Evolutionary conservation across 208 protist species (phyloP), one percentile per base, ranked within the genome.

Genomic region (Leishmania guyanensis): DNA sequence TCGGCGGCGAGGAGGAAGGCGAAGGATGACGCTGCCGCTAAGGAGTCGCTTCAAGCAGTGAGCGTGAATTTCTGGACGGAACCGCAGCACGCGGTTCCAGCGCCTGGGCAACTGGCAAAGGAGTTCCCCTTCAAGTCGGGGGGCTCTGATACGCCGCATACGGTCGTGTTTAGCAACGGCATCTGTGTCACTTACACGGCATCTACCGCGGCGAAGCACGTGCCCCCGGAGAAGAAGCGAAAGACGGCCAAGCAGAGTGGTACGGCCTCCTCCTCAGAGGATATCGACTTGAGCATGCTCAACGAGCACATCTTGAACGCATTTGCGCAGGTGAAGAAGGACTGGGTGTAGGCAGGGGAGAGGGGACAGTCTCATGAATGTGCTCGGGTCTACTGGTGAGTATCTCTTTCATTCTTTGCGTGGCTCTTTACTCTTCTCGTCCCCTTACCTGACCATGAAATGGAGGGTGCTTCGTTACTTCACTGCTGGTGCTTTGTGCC

Each of bases 291-390:
- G 80, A 81, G 88, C 54, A 91, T 86, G 54, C 83, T 97, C 39
- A 85, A 96, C 43, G 90, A 95, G 83, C 91, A 97, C 78, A 96
- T 97, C 81, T 85, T 91, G 48, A 86, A 94, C 60, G 94, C 94
- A 4, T 94, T 93, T 78, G 84, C 91, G 70, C 94, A 95, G 81
- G 80, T 86, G 43, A 87, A 75, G 20, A 80, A 56, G n/a, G 78
- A 86, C 33, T 33, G 74, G 46, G 51, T 10, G 36, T 79, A 60
- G 50, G 16, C 51, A 20, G n/a, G 8, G 2, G 43, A 26, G 66
- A 51, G 20, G 43, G 2, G 5, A 39, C 17, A 26, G 65, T 17
- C 39, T 22, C 66, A 50, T 43, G 33, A 4, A 20, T 33, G 9
- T 36, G 54, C 6, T 20, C 14, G 4, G n/a, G n/a, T 75, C 71